phyloP scores from a whole-genome alignment of 495 filamentous ascomycete species.

The Podospora tetraspora region DNA sequence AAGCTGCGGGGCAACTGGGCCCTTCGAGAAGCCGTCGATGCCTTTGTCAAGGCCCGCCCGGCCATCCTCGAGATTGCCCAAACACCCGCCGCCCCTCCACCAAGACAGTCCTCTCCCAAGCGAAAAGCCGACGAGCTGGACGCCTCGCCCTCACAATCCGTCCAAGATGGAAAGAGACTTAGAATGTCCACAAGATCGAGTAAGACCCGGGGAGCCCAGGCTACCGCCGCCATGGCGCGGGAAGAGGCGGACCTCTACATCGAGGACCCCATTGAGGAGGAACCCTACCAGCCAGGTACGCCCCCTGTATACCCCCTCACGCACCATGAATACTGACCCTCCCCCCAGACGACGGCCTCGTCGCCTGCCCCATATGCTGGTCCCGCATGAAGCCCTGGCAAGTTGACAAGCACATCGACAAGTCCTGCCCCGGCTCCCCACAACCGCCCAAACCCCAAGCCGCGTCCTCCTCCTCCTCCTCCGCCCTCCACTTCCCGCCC shows the following conservation, averaged over 20 bases:
- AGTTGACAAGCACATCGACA: constrained; percentile 79
- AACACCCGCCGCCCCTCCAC: constrained; percentile 23
- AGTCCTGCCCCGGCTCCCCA: constrained; percentile 40
- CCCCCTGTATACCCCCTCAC: not conserved
- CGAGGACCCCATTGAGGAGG: constrained; percentile 4
- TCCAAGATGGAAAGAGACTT: constrained; percentile 38
- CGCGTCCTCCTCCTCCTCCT: constrained; percentile 18
- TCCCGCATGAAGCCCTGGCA: constrained; percentile 66
- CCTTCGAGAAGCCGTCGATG: constrained; percentile 76
- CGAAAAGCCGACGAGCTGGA: constrained; percentile 49
- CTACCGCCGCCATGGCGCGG: constrained; percentile 31
- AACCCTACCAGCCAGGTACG: constrained; percentile 24
- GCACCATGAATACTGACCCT: not conserved
- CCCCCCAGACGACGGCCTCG: constrained; percentile 61
- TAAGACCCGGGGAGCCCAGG: constrained; percentile 34
- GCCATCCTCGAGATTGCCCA: constrained; percentile 57
- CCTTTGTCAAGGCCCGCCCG: constrained; percentile 62
- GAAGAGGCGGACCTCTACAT: constrained; percentile 21
- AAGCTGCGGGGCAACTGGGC: constrained; percentile 79
- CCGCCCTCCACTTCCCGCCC: not conserved
- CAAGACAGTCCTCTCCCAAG: constrained; percentile 34
- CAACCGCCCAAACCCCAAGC: constrained; percentile 25
- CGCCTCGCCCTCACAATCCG: constrained; percentile 24
- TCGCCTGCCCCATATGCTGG: constrained; percentile 75
- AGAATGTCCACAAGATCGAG: constrained; percentile 42